Evolutionary conservation across 352 stramenopile species (phyloP).

Genomic region (Plasmopara muralis): DNA sequence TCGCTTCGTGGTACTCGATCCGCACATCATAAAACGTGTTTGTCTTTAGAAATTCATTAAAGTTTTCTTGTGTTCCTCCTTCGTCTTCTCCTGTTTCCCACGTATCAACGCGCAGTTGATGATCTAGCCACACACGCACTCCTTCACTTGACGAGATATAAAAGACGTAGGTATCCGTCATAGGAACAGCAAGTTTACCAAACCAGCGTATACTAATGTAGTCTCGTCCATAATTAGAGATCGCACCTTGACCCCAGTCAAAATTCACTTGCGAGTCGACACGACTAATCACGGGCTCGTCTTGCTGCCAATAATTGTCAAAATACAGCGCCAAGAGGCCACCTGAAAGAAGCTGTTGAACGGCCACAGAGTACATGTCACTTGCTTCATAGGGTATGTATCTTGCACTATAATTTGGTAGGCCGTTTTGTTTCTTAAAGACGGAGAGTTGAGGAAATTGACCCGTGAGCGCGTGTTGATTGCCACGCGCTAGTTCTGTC

Average conservation of each 20-base stretch:
- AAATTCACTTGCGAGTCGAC: constrained; percentile 86
- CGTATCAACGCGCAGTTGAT: constrained; percentile 88
- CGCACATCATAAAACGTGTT: constrained; percentile 90
- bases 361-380: constrained; percentile 81
- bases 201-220: constrained; percentile 94
- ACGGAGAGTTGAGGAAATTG: constrained; percentile 57
- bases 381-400: constrained; percentile 76
- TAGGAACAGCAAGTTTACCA: constrained; percentile 85
- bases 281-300: constrained; percentile 77
- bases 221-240: constrained; percentile 91
- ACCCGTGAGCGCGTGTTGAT: constrained; percentile 67
- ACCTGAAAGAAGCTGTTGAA: constrained; percentile 88
- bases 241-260: constrained; percentile 83
- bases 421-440: constrained; percentile 89
- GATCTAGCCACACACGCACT: constrained; percentile 90
- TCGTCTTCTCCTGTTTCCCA: constrained; percentile 59
- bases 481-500: constrained; percentile 61
- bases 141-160: constrained; percentile 90
- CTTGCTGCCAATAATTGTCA: constrained; percentile 95
- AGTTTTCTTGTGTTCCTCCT: constrained; percentile 52
- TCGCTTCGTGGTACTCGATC: constrained; percentile 94
- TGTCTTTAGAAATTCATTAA: constrained; percentile 51
- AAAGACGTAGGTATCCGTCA: constrained; percentile 88
- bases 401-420: constrained; percentile 88
- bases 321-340: constrained; percentile 90